Percentiles rank a stretch among this genome's conserved stretches.
phyloP scores from a whole-genome alignment of 306 rosid species.

The Casuarina cunninghamiana region DNA sequence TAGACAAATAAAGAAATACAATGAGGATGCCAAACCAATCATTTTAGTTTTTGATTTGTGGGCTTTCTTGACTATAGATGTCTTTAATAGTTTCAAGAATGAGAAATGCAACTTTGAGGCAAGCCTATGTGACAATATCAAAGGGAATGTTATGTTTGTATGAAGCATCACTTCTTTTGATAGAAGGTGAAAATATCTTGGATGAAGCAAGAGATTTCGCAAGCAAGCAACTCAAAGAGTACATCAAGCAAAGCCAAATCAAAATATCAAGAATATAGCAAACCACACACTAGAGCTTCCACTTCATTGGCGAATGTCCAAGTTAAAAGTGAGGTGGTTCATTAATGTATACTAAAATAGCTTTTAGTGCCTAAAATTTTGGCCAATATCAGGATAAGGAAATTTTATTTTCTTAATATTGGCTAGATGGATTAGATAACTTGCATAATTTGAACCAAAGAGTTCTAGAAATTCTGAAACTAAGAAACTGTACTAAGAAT shows the following conservation, averaged over 20 bases:
- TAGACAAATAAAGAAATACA: too few relatives aligned
- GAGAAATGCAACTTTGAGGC: constrained; percentile 12
- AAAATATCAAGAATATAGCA: not conserved
- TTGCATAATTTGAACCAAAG: too few relatives aligned
- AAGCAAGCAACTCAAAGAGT: constrained; percentile 1
- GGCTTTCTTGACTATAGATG: constrained; percentile 3
- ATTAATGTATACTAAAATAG: constrained; percentile 11
- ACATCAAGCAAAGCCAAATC: not conserved
- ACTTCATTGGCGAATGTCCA: not conserved
- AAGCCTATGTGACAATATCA: not conserved
- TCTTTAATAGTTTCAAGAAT: constrained; percentile 23
- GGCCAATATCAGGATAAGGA: too few relatives aligned
- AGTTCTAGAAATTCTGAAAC: too few relatives aligned
- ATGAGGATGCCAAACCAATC: too few relatives aligned
- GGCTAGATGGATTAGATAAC: too few relatives aligned
- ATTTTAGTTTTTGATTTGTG: not conserved
- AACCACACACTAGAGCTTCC: constrained; percentile 25
- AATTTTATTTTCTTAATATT: too few relatives aligned
- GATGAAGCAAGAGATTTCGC: constrained; percentile 29
- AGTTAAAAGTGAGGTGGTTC: constrained; percentile 2
- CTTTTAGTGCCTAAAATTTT: not conserved
- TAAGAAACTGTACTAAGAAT: too few relatives aligned
- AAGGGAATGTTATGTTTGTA: constrained; percentile 31
- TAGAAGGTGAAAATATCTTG: constrained; percentile 30
- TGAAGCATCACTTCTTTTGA: constrained; percentile 33